These are phyloP conservation scores for Rosa chinensis DNA, from an alignment of 306 rosid species.

Conservation along the genomic window DNA sequence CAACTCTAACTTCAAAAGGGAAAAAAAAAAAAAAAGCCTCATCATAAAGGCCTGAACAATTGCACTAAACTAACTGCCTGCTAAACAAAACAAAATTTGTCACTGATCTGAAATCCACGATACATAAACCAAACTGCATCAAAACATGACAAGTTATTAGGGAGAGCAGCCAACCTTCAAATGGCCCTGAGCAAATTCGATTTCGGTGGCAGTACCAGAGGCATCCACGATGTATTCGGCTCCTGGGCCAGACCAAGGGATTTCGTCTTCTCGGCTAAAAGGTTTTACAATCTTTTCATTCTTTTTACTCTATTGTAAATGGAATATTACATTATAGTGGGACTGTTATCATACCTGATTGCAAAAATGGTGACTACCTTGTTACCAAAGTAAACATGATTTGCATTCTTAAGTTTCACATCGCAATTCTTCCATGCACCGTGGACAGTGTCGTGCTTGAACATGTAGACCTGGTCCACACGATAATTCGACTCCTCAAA, in stretches of 20 bases:
- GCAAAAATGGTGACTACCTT: slow-evolving; percentile 58
- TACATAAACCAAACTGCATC: not conserved
- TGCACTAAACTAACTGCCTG: not conserved
- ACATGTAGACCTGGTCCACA: slow-evolving; percentile 60
- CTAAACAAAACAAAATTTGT: not conserved
- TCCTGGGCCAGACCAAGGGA: slow-evolving; percentile 58
- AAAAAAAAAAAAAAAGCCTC: too few relatives aligned
- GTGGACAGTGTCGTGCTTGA: slow-evolving; percentile 78
- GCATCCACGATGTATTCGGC: slow-evolving; percentile 61
- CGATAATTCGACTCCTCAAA: not conserved
- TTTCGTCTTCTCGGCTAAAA: slow-evolving; percentile 37
- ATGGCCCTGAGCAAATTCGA: slow-evolving; percentile 63
- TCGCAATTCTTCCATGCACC: slow-evolving; percentile 77
- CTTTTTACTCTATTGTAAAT: not conserved
- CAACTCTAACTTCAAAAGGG: too few relatives aligned
- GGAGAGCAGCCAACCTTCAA: slow-evolving; percentile 44
- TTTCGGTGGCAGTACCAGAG: slow-evolving; percentile 59
- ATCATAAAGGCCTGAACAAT: too few relatives aligned
- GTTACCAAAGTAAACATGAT: slow-evolving; percentile 68
- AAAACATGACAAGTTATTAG: not conserved
- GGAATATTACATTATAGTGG: not conserved
- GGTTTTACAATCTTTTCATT: not conserved
- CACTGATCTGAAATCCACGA: not conserved
- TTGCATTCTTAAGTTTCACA: slow-evolving; percentile 45
- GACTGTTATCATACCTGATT: slow-evolving; percentile 36